Evolutionary conservation across 2,329 filamentous ascomycete species (phyloP).

Genomic region (Curvularia sp.): DNA sequence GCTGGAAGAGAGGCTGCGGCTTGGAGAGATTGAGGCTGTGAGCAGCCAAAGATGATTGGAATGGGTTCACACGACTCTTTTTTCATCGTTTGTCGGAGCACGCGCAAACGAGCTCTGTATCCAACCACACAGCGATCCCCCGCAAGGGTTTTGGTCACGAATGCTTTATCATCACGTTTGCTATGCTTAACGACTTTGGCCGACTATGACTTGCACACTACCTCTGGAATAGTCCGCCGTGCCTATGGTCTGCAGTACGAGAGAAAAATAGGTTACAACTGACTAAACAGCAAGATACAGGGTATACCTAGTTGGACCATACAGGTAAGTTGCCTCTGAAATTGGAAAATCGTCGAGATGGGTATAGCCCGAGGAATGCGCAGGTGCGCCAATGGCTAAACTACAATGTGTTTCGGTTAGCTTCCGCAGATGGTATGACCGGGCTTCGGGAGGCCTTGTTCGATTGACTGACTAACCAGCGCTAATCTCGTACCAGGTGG

Average conservation of each 20-base stretch:
- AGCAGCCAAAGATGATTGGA: neutral
- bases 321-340: neutral
- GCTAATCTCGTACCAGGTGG: slow-evolving; percentile 16
- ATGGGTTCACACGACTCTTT: neutral
- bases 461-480: slow-evolving; percentile 22
- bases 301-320: neutral
- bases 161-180: neutral
- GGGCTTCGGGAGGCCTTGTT: slow-evolving; percentile 1
- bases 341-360: neutral
- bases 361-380: neutral
- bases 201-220: neutral
- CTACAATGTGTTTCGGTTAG: neutral
- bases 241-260: neutral
- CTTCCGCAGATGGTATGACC: slow-evolving; percentile 1
- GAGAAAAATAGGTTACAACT: neutral
- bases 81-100: neutral
- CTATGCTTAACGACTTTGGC: neutral
- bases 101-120: too few species aligned
- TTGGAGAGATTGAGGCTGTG: slow-evolving; percentile 34
- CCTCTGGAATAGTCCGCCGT: neutral
- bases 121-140: neutral
- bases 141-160: neutral
- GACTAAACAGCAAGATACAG: neutral
- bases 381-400: neutral
- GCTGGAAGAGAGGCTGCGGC: slow-evolving; percentile 24